Evolutionary conservation across 2,329 filamentous ascomycete genomes (phyloP), one percentile per base, ranked within the genome.

Genomic region (Helminthosporium solani): DNA sequence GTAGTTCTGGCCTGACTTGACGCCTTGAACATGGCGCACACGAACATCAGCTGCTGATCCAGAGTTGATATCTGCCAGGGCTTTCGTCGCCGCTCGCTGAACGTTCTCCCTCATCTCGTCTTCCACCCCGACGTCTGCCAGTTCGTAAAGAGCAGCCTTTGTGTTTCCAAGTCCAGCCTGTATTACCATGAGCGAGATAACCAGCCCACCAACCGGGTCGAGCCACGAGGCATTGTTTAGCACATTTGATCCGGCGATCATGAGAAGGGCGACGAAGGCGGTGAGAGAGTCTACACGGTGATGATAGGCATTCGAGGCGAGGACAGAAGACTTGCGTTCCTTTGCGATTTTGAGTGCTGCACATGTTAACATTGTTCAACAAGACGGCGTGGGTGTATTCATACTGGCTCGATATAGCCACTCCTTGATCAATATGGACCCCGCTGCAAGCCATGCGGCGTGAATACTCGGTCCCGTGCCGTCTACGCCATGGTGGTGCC

Each of bases 1-100:
- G 67, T 95, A 96, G 73, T 96, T 99, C 70, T 96, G 94, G 23
- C 94, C 94, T 3, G 90, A 94, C 73, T 99, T 99, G 72, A 96
- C 81, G 44, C 94, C 94, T 54, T 90, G 87, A 2, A 97, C 81
- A 35, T 88, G 86, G 35, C 86, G 81, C 36, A 96, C 73, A 62
- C 88, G 83, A 7, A 90, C 78, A 73, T 39, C 81, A 75, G 40
- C 79, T 74, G 41, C 70, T 68, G 52, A 45, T 16, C 49, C 45
- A 1, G 56, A 55, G 40, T 60, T 64, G 16, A 86, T 62, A 39
- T 53, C 56, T 27, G 56, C 54, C 9, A 73, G 40, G 11, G 70
- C 70, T 36, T 66, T 66, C n/a, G 47, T 60, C 2, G 70, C 80
- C 23, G 89, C 84, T 58, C 81, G 84, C 42, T 82, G 78, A 18